phyloP scores from a whole-genome alignment of 257 asterid genomes.

The Solanum ossicruentum region DNA sequence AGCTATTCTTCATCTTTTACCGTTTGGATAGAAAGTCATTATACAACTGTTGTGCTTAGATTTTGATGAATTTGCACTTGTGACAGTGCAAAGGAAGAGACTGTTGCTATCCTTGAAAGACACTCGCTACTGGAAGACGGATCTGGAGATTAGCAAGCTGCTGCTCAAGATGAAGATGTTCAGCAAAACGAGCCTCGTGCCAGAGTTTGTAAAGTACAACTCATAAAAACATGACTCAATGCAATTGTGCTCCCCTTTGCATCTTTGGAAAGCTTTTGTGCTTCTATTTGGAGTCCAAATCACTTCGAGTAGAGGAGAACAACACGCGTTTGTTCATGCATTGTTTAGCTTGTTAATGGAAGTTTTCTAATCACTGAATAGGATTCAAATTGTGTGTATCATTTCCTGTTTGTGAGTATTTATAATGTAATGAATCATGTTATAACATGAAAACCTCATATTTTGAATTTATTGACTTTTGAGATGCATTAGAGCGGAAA shows the following conservation, averaged over 20 bases:
- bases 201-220: background rate
- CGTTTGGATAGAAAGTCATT: background rate
- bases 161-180: background rate
- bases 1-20: background rate
- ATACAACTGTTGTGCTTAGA: background rate
- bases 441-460: background rate
- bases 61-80: background rate
- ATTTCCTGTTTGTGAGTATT: background rate
- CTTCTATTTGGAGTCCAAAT: background rate
- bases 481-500: background rate
- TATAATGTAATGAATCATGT: background rate
- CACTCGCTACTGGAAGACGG: constrained; percentile 33
- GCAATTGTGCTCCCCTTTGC: background rate
- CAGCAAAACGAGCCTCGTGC: background rate
- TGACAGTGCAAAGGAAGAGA: constrained; percentile 61
- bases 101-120: constrained; percentile 41
- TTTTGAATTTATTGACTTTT: background rate
- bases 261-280: background rate
- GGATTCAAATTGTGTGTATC: background rate
- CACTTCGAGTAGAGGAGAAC: background rate
- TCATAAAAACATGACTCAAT: background rate
- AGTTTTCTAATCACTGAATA: background rate
- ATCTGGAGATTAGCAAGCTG: background rate
- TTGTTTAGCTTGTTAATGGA: background rate
- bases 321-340: background rate